These are phyloP conservation scores for Phytophthora boehmeriae DNA, from an alignment of 352 stramenopile species.

Conservation along the genomic window DNA sequence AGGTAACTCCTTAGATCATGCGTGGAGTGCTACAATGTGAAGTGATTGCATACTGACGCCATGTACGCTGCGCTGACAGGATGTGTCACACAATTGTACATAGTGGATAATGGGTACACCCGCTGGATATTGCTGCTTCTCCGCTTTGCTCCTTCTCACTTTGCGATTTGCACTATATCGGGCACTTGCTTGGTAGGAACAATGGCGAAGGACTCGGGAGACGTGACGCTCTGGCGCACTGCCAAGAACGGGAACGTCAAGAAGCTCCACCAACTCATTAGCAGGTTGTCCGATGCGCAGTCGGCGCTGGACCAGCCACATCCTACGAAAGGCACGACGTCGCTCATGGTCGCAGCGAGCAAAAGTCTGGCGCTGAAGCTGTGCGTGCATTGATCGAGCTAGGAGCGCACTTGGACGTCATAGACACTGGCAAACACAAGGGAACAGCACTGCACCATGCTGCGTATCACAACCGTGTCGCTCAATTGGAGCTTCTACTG, in stretches of 20 bases:
- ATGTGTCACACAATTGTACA: neutral
- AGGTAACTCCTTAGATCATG: too few species aligned
- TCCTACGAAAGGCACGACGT: conserved; percentile 56
- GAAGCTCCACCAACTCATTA: conserved; percentile 33
- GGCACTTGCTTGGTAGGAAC: conserved; percentile 4
- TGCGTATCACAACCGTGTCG: conserved; percentile 54
- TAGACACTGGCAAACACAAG: conserved; percentile 41
- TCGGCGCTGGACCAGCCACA: conserved; percentile 47
- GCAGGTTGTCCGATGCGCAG: conserved; percentile 24
- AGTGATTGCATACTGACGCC: neutral
- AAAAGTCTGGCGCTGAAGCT: conserved; percentile 49
- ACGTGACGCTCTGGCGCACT: conserved; percentile 32
- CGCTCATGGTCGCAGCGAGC: conserved; percentile 74
- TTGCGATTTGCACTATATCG: conserved; percentile 17
- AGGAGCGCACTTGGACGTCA: conserved; percentile 49
- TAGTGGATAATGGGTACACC: conserved; percentile 9
- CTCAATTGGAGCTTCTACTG: conserved; percentile 61
- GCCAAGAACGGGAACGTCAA: conserved; percentile 37
- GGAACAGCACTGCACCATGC: conserved; percentile 78
- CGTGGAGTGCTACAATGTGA: neutral
- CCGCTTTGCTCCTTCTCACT: conserved; percentile 15
- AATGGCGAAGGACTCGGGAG: conserved; percentile 25
- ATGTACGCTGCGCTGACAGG: too few species aligned
- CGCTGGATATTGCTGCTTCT: conserved; percentile 22
- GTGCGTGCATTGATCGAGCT: conserved; percentile 64